A percentile compares a stretch with the other conserved stretches of the same genome.
Conservation (phyloP, 2,329 filamentous ascomycete species). For the Thermomyces lanuginosus region DNA sequence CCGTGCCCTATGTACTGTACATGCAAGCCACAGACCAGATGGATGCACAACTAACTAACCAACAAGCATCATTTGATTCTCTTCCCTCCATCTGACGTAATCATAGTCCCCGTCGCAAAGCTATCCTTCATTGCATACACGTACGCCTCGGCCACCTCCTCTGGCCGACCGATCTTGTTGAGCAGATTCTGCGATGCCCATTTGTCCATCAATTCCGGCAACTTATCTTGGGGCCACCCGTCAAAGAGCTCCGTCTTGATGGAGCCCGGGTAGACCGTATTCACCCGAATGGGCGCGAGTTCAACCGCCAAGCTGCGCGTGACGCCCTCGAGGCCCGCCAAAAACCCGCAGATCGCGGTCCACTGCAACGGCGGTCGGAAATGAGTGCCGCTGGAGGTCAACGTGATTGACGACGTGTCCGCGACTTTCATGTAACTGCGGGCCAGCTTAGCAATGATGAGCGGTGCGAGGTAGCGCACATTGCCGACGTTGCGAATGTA, state of each 20-base stretch:
- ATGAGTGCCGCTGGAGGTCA: conserved; percentile 37
- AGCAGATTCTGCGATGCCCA: conserved; percentile 10
- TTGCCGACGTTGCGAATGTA: conserved; percentile 11
- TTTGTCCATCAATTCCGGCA: conserved; percentile 1
- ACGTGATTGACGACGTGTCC: conserved; percentile 34
- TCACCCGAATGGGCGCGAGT: conserved; percentile 47
- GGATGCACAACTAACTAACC: too few species aligned
- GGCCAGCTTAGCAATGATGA: conserved; percentile 38
- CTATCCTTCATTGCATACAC: conserved; percentile 27
- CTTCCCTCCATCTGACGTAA: conserved; percentile 23
- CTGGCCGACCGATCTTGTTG: conserved; percentile 22
- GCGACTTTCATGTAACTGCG: conserved; percentile 29
- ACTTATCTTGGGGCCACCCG: conserved; percentile 1
- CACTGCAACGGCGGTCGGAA: conserved; percentile 19
- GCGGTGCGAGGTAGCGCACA: conserved; percentile 22
- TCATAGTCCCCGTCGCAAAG: conserved; percentile 22
- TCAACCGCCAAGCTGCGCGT: conserved; percentile 44
- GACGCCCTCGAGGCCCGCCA: conserved; percentile 32
- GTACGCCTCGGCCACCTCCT: conserved; percentile 33
- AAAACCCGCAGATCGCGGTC: conserved; percentile 14
- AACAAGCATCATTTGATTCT: too few species aligned
- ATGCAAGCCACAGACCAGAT: too few species aligned
- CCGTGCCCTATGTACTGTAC: too few species aligned
- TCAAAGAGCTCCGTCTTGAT: conserved; percentile 25
- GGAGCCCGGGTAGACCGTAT: conserved; percentile 42